Evolutionary conservation across 176 grass and related monocot genomes (phyloP).

Genomic region (Triticum aestivum): DNA sequence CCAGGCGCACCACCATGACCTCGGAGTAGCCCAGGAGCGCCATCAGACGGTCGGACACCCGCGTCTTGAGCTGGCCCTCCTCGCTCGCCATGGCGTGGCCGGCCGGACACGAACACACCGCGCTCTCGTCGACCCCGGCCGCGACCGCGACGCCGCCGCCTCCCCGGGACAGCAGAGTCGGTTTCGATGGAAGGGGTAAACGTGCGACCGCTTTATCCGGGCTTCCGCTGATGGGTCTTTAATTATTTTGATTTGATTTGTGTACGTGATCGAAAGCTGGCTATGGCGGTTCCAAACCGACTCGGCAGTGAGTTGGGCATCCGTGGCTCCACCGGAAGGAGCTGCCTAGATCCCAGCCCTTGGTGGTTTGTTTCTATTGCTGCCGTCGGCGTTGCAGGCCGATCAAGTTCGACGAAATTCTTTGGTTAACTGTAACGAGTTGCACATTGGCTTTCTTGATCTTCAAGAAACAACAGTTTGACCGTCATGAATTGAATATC

Average conservation of each 20-base stretch:
- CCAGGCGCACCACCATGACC: constrained; percentile 17
- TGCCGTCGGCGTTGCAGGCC: background rate
- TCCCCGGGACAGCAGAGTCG: background rate
- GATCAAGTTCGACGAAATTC: too few species aligned
- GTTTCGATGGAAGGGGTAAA: background rate
- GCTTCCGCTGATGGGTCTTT: background rate
- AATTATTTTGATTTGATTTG: background rate
- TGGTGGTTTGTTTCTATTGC: too few species aligned
- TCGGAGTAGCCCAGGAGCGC: constrained; percentile 37
- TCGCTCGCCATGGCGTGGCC: background rate
- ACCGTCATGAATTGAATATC: too few species aligned
- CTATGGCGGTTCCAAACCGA: constrained; percentile 7
- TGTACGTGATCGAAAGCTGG: background rate
- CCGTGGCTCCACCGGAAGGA: background rate
- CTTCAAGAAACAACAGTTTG: background rate
- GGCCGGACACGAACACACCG: background rate
- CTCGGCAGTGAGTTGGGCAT: background rate
- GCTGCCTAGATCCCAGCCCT: too few species aligned
- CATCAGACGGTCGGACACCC: constrained; percentile 42
- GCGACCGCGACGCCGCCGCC: background rate
- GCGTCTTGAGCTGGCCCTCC: constrained; percentile 29
- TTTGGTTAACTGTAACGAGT: too few species aligned
- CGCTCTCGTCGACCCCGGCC: background rate
- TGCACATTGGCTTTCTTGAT: background rate
- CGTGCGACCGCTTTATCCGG: background rate